Base-by-base conservation (phyloP, 2,329 filamentous ascomycete genomes). In the Talaromyces sp. region DNA sequence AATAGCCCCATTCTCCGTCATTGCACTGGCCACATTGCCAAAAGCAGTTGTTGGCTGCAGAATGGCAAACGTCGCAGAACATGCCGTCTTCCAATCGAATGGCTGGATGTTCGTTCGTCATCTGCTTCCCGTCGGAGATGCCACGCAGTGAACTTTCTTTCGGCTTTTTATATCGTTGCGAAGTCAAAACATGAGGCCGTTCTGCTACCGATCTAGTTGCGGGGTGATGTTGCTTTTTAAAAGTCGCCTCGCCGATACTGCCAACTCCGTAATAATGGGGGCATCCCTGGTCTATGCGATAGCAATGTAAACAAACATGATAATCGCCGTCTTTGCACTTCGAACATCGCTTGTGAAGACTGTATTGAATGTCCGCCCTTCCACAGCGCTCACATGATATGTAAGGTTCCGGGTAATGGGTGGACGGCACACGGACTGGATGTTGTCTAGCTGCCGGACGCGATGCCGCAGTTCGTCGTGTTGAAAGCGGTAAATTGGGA, bases 1-100 rank as follows among this genome's bases (percentile, higher is more conserved):
- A 98, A 72, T 91, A 97, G 0, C 93, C 93, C 93, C 93, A 98
- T 70, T 96, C 93, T 5, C 92, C 93, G 64, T 95, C 87, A 68
- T 96, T 96, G 77, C 93, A 98, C 28, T 83, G 74, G 62, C 89
- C 86, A 73, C 93, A 98, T 64, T 90, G 88, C 93, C 93, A 98
- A 75, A 91, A 96, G 75, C 91, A 95, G 57, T 88, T 84, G 68
- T 96, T 93, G 0, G 91, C 84, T 79, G 86, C 90, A 0, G 84
- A 80, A 19, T 83, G 79, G 72, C 93, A 97, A 55, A 84, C 83
- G 42, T 89, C 86, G 72, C 93, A 98, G 73, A 97, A 97, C 6
- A 91, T 87, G 22, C 93, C 93, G 58, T 85, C 87, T 73, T 95
- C 86, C 0, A 95, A 77, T 27, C 91, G 81, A 44, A 82, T 81